phyloP scores from a whole-genome alignment of 2,329 filamentous ascomycete genomes.

The Beauveria medogensis region DNA sequence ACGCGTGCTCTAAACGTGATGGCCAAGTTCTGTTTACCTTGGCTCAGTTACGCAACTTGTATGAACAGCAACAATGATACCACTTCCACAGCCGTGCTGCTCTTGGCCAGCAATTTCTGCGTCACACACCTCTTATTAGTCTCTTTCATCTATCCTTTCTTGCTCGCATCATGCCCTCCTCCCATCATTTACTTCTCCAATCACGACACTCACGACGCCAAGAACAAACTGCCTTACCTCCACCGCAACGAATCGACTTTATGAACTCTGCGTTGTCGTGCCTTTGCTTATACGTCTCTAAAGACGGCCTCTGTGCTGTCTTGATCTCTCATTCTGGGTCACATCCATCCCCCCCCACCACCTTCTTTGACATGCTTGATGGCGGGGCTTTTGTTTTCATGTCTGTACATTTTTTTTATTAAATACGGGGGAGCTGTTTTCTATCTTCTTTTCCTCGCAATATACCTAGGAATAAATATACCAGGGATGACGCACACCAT shows the following conservation, averaged over 20 bases:
- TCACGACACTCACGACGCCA: constrained; percentile 8
- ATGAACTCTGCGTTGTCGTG: background rate
- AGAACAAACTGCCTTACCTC: background rate
- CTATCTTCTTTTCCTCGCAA: background rate
- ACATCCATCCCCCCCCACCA: too few species aligned
- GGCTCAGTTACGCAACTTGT: background rate
- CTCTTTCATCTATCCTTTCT: background rate
- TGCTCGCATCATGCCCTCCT: background rate
- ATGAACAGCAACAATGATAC: background rate
- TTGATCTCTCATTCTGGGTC: background rate
- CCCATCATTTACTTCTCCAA: background rate
- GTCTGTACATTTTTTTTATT: background rate
- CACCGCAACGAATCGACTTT: background rate
- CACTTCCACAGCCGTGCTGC: background rate
- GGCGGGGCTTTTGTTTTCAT: background rate
- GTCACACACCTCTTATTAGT: background rate
- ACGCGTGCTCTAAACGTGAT: background rate
- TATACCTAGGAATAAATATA: background rate
- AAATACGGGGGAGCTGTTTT: background rate
- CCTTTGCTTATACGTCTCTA: background rate
- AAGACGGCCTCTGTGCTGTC: background rate
- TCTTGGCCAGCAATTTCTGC: background rate
- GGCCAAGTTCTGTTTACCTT: background rate
- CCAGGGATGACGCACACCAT: background rate
- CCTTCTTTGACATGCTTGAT: too few species aligned